These are phyloP conservation scores for Ophiobolus disseminans DNA, from an alignment of 2,329 filamentous ascomycete genomes.

Conservation along the genomic window DNA sequence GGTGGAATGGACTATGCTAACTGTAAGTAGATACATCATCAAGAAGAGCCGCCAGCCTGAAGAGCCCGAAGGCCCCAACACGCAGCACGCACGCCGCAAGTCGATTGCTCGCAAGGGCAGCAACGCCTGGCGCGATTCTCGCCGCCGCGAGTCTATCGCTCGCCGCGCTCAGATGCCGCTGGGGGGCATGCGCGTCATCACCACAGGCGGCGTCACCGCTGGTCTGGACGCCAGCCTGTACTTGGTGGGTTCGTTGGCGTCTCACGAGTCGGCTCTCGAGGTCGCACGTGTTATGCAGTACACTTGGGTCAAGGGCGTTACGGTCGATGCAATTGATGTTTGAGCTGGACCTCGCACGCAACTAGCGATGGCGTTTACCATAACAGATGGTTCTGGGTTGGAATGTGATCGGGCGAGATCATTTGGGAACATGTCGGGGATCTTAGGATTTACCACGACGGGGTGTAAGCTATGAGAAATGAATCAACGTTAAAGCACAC, in stretches of 20 bases:
- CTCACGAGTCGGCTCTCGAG: slow-evolving; percentile 76
- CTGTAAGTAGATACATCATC: slow-evolving; percentile 80
- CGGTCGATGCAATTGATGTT: slow-evolving; percentile 85
- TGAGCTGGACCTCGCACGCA: slow-evolving; percentile 52
- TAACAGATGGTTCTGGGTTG: slow-evolving; percentile 19
- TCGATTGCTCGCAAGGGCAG: slow-evolving; percentile 74
- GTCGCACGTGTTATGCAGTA: slow-evolving; percentile 79
- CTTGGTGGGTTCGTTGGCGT: slow-evolving; percentile 82
- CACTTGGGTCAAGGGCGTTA: slow-evolving; percentile 84
- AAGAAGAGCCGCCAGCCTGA: slow-evolving; percentile 60
- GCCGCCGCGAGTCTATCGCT: slow-evolving; percentile 80
- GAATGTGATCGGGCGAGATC: slow-evolving; percentile 28
- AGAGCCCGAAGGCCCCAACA: slow-evolving; percentile 63
- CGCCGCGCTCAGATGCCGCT: slow-evolving; percentile 79
- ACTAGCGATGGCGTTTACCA: slow-evolving; percentile 35
- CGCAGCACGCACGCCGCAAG: slow-evolving; percentile 49
- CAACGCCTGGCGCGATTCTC: slow-evolving; percentile 79
- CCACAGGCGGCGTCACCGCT: slow-evolving; percentile 77
- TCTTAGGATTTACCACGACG: slow-evolving; percentile 37
- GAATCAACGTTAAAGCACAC: slow-evolving; percentile 24
- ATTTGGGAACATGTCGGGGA: slow-evolving; percentile 34
- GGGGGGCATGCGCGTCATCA: slow-evolving; percentile 74
- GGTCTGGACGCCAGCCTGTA: slow-evolving; percentile 86
- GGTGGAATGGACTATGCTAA: slow-evolving; percentile 48
- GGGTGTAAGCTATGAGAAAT: slow-evolving; percentile 35